Percentiles rank a stretch among this genome's conserved stretches.
phyloP scores from a whole-genome alignment of 2,329 filamentous ascomycete species.

The Sporothrix variecibatus region DNA sequence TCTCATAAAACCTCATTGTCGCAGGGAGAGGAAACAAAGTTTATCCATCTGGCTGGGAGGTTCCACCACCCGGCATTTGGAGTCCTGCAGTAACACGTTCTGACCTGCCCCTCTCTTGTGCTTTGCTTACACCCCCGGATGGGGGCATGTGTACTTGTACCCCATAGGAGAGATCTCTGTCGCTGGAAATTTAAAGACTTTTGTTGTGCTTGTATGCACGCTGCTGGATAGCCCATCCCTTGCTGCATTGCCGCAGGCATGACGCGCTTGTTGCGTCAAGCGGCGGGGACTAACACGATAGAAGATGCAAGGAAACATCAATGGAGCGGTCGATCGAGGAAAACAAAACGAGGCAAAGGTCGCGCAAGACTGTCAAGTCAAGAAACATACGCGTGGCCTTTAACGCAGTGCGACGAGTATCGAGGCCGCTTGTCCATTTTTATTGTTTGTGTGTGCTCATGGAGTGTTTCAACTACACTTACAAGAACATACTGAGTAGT shows the following conservation, averaged over 20 bases:
- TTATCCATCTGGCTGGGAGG: conserved; percentile 18
- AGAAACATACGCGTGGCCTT: neutral
- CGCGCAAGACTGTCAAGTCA: neutral
- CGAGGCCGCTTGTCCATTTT: neutral
- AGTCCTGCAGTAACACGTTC: conserved; percentile 7
- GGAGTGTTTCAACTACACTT: neutral
- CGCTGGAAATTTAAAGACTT: neutral
- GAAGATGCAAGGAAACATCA: neutral
- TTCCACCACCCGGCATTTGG: conserved; percentile 19
- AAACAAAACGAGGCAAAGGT: neutral
- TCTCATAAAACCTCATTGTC: neutral
- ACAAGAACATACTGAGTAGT: neutral
- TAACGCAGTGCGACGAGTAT: neutral
- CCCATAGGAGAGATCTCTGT: neutral
- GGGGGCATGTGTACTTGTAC: neutral
- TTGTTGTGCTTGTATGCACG: neutral
- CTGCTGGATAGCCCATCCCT: conserved; percentile 6
- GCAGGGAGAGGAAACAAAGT: neutral
- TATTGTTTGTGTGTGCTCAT: neutral
- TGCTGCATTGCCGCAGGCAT: conserved; percentile 10
- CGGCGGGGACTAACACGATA: neutral
- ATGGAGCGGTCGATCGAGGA: neutral
- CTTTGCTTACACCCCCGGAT: neutral
- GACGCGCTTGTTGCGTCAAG: neutral
- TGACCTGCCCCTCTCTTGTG: conserved; percentile 2